Evolutionary conservation across 345 rosid species (phyloP), one percentile per base, ranked within the genome.

Genomic region (Mangifera indica): DNA sequence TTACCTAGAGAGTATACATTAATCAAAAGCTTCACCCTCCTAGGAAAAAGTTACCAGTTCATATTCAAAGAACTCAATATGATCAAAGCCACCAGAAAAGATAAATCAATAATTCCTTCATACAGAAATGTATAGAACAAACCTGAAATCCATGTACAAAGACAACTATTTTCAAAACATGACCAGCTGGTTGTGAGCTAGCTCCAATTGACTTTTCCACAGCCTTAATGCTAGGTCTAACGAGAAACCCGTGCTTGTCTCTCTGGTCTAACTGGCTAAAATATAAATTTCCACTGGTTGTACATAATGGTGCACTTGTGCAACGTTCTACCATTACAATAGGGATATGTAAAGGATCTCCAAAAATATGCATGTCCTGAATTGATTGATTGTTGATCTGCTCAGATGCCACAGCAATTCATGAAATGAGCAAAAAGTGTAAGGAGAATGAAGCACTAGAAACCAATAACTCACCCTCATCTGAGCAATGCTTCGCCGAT

Each of bases 121-220:
- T 25, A 21, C 44, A 26, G 12, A 24, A 48, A 17, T 51, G 42
- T 58, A 42, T 15, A 57, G 63, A 70, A 71, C 87, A 81, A 84
- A 79, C 98, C 97, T 95, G 98, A 84, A 95, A 95, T 34, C 98
- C 99, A 81, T 92, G 99, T 79, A 92, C 98, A 58, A 95, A 95
- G 57, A 95, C 80, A 53, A 86, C 97, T 55, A 87, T 78, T 82
- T 91, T 95, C 79, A 95, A 80, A 51, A 86, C 83, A 34, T 84
- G 84, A 17, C 79, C 78, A 60, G 40, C 83, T 76, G 82, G 83
- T 52, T 72, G 80, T 14, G 68, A 62, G 46, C 14, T 69, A 26
- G 71, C 44, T 65, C 52, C 77, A 72, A 81, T 69, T 62, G 76
- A 59, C 69, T 80, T 84, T 63, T 78, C 83, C n/a, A 62, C 76